Conservation (phyloP, 768 basidiomycete genomes). For the Russula brevipes region DNA sequence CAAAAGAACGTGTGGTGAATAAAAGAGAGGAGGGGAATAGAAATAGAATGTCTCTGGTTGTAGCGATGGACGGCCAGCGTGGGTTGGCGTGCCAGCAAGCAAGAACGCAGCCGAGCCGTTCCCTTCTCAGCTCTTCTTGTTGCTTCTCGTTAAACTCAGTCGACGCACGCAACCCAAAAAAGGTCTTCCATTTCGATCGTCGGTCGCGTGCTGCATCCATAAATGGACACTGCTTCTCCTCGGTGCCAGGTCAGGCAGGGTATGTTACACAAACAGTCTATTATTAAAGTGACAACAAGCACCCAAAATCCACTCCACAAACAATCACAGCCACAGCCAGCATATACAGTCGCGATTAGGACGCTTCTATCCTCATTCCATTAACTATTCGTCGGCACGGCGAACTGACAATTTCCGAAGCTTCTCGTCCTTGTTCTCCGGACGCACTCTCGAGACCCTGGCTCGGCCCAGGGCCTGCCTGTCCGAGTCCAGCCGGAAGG, state of each 20-base stretch:
- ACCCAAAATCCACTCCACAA: neutral
- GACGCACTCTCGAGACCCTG: neutral
- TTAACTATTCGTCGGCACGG: neutral
- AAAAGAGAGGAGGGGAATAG: neutral
- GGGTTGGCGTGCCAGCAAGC: neutral
- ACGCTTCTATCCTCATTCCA: neutral
- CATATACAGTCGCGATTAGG: neutral
- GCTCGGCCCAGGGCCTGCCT: neutral
- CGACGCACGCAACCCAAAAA: too few species aligned
- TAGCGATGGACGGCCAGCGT: neutral
- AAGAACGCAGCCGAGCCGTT: too few species aligned
- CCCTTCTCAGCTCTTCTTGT: too few species aligned
- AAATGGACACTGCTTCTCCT: too few species aligned
- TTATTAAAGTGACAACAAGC: neutral
- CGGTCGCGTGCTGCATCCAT: too few species aligned
- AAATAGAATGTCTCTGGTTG: neutral
- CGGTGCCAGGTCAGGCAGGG: too few species aligned
- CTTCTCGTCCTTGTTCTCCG: neutral
- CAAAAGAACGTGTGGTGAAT: neutral
- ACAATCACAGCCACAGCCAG: neutral
- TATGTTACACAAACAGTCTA: too few species aligned
- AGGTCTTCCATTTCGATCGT: too few species aligned
- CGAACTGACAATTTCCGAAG: neutral
- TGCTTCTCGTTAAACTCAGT: too few species aligned
- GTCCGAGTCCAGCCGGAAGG: conserved; percentile 1